A percentile compares a stretch with the other conserved stretches of the same genome.
Conservation (phyloP, 1,284 basidiomycete species). For the Ustilago hordei region DNA sequence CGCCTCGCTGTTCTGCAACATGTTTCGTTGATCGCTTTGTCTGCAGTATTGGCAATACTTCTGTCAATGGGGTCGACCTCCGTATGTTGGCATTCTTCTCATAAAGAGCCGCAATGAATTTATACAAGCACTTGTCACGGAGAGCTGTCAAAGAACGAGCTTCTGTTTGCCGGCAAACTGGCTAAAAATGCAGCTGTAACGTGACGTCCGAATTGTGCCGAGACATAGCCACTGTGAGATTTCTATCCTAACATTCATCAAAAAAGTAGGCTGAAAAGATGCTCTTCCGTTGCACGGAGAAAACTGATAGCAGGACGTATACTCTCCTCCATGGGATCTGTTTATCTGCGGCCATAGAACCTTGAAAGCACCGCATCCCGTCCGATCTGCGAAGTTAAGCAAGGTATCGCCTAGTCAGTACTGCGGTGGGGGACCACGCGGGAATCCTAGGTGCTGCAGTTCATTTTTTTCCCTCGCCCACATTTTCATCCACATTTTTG, state of each 20-base stretch:
- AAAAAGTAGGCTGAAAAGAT: neutral
- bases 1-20: neutral
- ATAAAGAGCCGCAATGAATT: neutral
- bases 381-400: conserved; percentile 84
- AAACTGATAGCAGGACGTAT: no score
- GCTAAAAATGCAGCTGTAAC: neutral
- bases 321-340: no score
- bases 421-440: conserved; percentile 85
- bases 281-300: no score
- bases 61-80: neutral
- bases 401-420: conserved; percentile 83
- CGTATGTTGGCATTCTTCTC: neutral
- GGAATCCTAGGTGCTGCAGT: conserved; percentile 85
- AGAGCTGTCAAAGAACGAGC: neutral
- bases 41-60: neutral
- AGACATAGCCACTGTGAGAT: conserved; percentile 1
- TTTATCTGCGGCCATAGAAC: conserved; percentile 80
- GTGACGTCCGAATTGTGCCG: conserved; percentile 11
- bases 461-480: conserved; percentile 68
- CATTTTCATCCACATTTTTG: neutral
- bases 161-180: neutral
- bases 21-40: neutral
- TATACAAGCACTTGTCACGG: neutral
- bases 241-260: neutral
- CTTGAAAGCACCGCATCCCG: conserved; percentile 83